These are phyloP conservation scores for Colletotrichum eleusines DNA, from an alignment of 2,329 filamentous ascomycete genomes.

Conservation along the genomic window DNA sequence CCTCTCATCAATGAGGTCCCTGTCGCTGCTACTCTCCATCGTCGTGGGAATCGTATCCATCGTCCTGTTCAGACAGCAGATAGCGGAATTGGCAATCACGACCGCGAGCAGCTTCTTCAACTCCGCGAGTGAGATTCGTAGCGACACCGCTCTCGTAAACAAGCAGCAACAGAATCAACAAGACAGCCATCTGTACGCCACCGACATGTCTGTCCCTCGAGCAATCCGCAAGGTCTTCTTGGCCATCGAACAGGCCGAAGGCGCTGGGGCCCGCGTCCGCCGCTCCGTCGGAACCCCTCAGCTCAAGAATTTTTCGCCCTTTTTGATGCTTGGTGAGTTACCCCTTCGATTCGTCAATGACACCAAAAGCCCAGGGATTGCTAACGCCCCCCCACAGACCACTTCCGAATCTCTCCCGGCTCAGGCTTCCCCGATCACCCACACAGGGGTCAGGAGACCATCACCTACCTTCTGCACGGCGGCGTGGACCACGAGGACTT, in stretches of 20 bases:
- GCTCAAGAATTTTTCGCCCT: constrained; percentile 88
- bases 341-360: constrained; percentile 89
- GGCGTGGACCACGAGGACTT: constrained; percentile 95
- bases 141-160: constrained; percentile 5
- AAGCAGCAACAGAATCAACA: constrained; percentile 27
- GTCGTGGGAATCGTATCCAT: constrained; percentile 49
- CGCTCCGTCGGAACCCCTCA: constrained; percentile 87
- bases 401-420: constrained; percentile 84
- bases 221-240: constrained; percentile 86
- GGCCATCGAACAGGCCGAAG: constrained; percentile 88
- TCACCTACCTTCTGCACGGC: constrained; percentile 90
- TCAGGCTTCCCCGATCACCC: constrained; percentile 92
- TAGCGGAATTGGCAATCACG: constrained; percentile 43
- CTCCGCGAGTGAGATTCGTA: constrained; percentile 3
- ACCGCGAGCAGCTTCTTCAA: constrained; percentile 39
- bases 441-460: constrained; percentile 85
- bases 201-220: constrained; percentile 76
- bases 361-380: constrained; percentile 84
- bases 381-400: constrained; percentile 84
- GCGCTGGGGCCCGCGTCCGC: constrained; percentile 87
- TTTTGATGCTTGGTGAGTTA: constrained; percentile 97
- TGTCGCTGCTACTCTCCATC: constrained; percentile 48
- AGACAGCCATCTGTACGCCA: constrained; percentile 48
- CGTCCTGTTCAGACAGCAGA: constrained; percentile 45
- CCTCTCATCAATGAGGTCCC: constrained; percentile 47